These are phyloP conservation scores for Spergularia bocconei DNA, from an alignment of 148 eudicot species.

Conservation along the genomic window DNA sequence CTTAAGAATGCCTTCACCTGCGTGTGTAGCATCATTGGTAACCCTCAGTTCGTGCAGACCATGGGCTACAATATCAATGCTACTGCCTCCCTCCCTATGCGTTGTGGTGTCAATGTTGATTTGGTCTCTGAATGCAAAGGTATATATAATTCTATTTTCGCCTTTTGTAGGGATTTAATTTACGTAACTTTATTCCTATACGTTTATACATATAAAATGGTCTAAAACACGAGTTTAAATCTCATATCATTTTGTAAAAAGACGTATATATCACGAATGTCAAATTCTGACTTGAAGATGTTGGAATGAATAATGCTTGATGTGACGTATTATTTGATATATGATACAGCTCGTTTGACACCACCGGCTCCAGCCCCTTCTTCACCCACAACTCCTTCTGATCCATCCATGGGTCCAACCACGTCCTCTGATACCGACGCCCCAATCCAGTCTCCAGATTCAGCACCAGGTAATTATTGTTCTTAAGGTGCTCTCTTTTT, in stretches of 20 bases:
- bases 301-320: too few species aligned
- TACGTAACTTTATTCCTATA: too few species aligned
- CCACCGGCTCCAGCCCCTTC: background rate
- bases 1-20: conserved; percentile 10
- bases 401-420: background rate
- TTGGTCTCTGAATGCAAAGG: conserved; percentile 14
- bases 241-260: too few species aligned
- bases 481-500: background rate
- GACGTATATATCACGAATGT: too few species aligned
- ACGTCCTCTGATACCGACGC: background rate
- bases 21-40: conserved; percentile 7
- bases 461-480: conserved; percentile 3
- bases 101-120: conserved; percentile 20
- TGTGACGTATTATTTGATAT: background rate
- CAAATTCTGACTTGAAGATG: too few species aligned
- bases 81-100: conserved; percentile 15
- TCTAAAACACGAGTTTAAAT: too few species aligned
- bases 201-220: too few species aligned
- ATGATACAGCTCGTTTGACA: background rate
- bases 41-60: background rate
- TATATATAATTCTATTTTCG: background rate
- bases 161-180: too few species aligned
- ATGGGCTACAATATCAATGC: conserved; percentile 13
- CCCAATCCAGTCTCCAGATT: background rate
- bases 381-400: background rate